These are phyloP conservation scores for Verticillium tricorpus DNA, from an alignment of 2,329 filamentous ascomycete genomes.

Conservation along the genomic window DNA sequence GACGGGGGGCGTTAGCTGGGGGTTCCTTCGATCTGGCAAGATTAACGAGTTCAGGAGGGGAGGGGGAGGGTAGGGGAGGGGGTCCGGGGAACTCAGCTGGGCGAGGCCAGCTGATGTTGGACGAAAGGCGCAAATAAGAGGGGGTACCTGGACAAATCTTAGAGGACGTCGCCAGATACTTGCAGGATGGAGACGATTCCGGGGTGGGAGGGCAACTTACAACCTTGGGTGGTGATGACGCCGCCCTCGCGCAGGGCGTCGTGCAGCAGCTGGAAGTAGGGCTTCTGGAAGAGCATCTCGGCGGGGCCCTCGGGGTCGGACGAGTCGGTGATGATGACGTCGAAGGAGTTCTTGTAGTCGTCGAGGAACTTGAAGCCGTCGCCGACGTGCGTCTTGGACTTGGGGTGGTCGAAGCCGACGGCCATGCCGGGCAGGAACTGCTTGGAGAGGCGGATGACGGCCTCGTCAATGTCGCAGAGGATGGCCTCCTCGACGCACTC, in stretches of 20 bases:
- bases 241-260: slow-evolving; percentile 89
- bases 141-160: slow-evolving; percentile 5
- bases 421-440: slow-evolving; percentile 94
- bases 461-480: slow-evolving; percentile 98
- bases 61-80: background rate
- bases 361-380: slow-evolving; percentile 99
- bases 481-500: slow-evolving; percentile 92
- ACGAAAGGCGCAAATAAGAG: background rate
- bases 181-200: background rate
- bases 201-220: slow-evolving; percentile 71
- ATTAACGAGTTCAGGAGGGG: background rate
- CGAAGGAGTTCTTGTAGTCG: slow-evolving; percentile 95
- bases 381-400: slow-evolving; percentile 86
- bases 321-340: slow-evolving; percentile 99
- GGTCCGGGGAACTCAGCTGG: background rate
- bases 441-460: slow-evolving; percentile 97
- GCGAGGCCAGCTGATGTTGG: background rate
- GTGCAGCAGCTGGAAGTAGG: slow-evolving; percentile 92
- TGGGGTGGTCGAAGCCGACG: slow-evolving; percentile 88
- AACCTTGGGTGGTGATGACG: slow-evolving; percentile 99
- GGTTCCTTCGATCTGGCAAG: slow-evolving; percentile 8
- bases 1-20: background rate
- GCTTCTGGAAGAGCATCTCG: slow-evolving; percentile 96
- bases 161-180: background rate
- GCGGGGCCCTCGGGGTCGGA: slow-evolving; percentile 96